These are phyloP conservation scores for Apiospora aurea DNA, from an alignment of 2,329 filamentous ascomycete genomes.

Conservation along the genomic window DNA sequence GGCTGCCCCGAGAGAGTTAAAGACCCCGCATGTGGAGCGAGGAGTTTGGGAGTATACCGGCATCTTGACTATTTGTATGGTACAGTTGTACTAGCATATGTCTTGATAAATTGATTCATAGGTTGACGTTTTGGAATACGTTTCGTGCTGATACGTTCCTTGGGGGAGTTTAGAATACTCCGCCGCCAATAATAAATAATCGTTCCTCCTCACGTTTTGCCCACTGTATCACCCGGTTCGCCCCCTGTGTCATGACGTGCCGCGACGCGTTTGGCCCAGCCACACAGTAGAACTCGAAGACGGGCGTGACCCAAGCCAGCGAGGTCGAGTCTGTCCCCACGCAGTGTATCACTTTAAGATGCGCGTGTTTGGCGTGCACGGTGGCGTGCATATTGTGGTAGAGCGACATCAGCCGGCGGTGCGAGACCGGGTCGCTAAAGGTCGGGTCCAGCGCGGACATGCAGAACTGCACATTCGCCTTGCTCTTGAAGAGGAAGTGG, in stretches of 20 bases:
- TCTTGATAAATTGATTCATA: not conserved
- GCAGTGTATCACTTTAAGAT: slow-evolving; percentile 86
- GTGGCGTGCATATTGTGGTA: slow-evolving; percentile 86
- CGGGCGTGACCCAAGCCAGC: slow-evolving; percentile 87
- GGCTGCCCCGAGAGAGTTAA: not conserved
- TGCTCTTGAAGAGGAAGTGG: slow-evolving; percentile 96
- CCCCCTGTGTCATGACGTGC: slow-evolving; percentile 78
- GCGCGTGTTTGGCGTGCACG: slow-evolving; percentile 83
- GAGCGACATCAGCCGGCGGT: slow-evolving; percentile 78
- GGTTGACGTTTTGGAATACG: not conserved
- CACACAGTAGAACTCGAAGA: slow-evolving; percentile 96
- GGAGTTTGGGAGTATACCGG: slow-evolving; percentile 18
- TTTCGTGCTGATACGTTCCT: not conserved
- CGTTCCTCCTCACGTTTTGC: slow-evolving; percentile 90
- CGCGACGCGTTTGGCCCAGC: slow-evolving; percentile 75
- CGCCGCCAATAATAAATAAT: slow-evolving; percentile 97
- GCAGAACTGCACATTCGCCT: slow-evolving; percentile 92
- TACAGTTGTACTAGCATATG: not conserved
- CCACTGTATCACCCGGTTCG: slow-evolving; percentile 91
- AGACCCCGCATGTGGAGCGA: not conserved
- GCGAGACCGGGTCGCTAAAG: slow-evolving; percentile 65
- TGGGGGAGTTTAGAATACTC: slow-evolving; percentile 66
- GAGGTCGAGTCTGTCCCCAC: slow-evolving; percentile 78
- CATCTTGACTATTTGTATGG: not conserved
- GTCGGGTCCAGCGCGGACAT: slow-evolving; percentile 83